These are phyloP conservation scores for Escallonia rubra DNA, from an alignment of 129 eudicot genomes.

Conservation along the genomic window DNA sequence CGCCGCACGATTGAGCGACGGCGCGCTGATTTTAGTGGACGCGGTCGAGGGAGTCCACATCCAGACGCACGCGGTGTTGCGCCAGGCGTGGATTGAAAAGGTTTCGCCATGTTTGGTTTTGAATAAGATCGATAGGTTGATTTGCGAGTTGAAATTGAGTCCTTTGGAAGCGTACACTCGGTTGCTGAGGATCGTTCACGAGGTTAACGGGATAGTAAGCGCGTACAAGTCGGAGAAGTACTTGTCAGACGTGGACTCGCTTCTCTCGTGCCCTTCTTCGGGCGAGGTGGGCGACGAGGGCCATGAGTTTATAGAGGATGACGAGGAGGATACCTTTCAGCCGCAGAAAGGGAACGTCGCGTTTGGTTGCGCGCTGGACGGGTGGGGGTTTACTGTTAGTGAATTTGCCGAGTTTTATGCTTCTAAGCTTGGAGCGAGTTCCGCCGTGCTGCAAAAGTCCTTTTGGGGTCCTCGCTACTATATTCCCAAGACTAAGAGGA, in stretches of 20 bases:
- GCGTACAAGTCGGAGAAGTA: constrained; percentile 81
- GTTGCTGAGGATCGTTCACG: constrained; percentile 77
- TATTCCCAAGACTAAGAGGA: constrained; percentile 64
- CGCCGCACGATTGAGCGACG: constrained; percentile 94
- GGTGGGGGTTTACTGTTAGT: constrained; percentile 82
- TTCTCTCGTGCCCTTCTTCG: constrained; percentile 46
- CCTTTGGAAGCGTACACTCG: constrained; percentile 85
- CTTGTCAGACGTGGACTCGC: constrained; percentile 89
- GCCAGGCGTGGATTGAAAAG: constrained; percentile 98
- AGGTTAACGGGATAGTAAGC: constrained; percentile 86
- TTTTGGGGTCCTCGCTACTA: constrained; percentile 93
- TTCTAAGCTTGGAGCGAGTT: constrained; percentile 62
- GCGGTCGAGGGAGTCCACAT: constrained; percentile 97
- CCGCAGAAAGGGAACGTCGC: constrained; percentile 96
- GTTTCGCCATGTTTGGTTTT: constrained; percentile 78
- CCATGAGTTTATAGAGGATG: constrained; percentile 67
- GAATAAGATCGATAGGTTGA: constrained; percentile 94
- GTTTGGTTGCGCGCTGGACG: constrained; percentile 90
- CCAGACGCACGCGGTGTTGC: constrained; percentile 93
- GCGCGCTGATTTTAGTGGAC: constrained; percentile 91
- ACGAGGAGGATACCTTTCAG: constrained; percentile 90
- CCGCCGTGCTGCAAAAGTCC: constrained; percentile 52
- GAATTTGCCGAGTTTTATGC: constrained; percentile 89
- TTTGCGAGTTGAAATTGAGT: constrained; percentile 70
- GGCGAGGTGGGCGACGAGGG: constrained; percentile 53